A percentile compares a stretch with the other conserved stretches of the same genome.
Conservation (phyloP, 139 green algal genomes). For the Chlorella ohadii region DNA sequence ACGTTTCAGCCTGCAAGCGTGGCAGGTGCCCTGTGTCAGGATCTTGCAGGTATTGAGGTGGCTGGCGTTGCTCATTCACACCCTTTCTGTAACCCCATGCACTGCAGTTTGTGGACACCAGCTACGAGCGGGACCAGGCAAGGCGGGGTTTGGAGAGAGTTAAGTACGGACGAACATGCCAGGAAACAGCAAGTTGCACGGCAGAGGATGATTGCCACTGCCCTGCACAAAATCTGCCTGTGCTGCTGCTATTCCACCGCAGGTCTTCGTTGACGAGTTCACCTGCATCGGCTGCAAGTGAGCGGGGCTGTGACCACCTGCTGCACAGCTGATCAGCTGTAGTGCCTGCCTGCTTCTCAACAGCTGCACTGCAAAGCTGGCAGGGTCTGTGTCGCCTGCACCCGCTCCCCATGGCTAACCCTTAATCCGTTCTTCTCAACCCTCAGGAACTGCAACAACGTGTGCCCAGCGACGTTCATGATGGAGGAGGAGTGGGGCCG, state of each 20-base stretch:
- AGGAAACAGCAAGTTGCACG: not conserved
- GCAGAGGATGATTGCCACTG: not conserved
- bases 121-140: constrained; percentile 65
- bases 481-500: constrained; percentile 80
- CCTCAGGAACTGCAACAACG: constrained; percentile 85
- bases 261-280: constrained; percentile 90
- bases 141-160: not conserved
- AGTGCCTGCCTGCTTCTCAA: no score
- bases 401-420: no score
- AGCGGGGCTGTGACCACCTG: not conserved
- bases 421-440: no score
- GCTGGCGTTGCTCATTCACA: no score
- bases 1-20: not conserved
- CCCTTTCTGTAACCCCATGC: no score
- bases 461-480: constrained; percentile 71
- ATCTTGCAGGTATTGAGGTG: no score
- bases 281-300: constrained; percentile 76
- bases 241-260: not conserved
- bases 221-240: not conserved
- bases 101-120: constrained; percentile 35
- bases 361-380: no score
- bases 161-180: no score
- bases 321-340: no score
- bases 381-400: no score
- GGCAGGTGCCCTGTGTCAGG: no score